These are phyloP conservation scores for Penicillium chermesinum DNA, from an alignment of 495 filamentous ascomycete genomes.

Conservation along the genomic window DNA sequence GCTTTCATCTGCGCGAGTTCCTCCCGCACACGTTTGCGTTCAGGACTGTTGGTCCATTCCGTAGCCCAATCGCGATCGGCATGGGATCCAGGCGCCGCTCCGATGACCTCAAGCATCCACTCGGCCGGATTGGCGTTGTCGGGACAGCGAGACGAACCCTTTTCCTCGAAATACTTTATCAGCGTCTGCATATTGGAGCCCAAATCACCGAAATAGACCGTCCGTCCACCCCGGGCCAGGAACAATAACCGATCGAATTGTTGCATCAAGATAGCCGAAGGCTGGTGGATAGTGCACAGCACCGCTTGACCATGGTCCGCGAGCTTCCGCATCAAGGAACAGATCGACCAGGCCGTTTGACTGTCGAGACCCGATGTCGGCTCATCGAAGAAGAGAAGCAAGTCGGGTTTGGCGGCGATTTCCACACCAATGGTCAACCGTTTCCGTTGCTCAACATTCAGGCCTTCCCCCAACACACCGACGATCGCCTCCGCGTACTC, in stretches of 20 bases:
- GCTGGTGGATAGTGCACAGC: slow-evolving; percentile 93
- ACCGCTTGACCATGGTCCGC: slow-evolving; percentile 85
- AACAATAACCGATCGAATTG: slow-evolving; percentile 85
- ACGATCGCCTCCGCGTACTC: slow-evolving; percentile 82
- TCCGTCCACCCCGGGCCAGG: slow-evolving; percentile 58
- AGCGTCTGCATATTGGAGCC: slow-evolving; percentile 66
- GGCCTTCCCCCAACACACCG: slow-evolving; percentile 76
- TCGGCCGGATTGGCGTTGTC: slow-evolving; percentile 49
- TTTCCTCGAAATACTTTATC: slow-evolving; percentile 64
- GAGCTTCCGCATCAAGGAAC: slow-evolving; percentile 70
- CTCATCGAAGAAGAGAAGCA: slow-evolving; percentile 55
- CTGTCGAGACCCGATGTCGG: slow-evolving; percentile 57
- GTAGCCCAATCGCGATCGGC: slow-evolving; percentile 78
- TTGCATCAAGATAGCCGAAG: slow-evolving; percentile 85
- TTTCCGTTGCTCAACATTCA: slow-evolving; percentile 85
- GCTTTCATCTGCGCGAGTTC: slow-evolving; percentile 41
- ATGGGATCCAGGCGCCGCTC: slow-evolving; percentile 76
- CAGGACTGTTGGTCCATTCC: slow-evolving; percentile 71
- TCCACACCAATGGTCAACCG: slow-evolving; percentile 80
- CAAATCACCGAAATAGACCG: slow-evolving; percentile 84
- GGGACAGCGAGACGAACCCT: neutral
- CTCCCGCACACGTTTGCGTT: slow-evolving; percentile 48
- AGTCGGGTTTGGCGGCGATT: slow-evolving; percentile 78
- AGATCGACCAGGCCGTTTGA: slow-evolving; percentile 66
- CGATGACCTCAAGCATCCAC: slow-evolving; percentile 94